Conservation (phyloP, 768 basidiomycete genomes). For the Trametes meyenii region DNA sequence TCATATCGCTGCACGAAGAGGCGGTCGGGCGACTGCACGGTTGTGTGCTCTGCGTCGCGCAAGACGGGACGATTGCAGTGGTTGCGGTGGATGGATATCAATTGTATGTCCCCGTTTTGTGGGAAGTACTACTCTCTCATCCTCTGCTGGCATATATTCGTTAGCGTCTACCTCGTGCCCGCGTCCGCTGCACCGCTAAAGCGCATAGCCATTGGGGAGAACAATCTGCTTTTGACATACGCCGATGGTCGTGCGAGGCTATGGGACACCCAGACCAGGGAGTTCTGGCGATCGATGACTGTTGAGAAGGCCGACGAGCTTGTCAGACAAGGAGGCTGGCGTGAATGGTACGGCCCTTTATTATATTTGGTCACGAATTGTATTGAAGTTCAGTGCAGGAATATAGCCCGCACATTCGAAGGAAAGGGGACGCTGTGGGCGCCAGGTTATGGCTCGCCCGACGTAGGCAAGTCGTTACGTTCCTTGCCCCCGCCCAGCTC, state of each 20-base stretch:
- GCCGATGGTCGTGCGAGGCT: conserved; percentile 74
- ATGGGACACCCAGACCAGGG: conserved; percentile 84
- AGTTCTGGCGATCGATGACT: conserved; percentile 84
- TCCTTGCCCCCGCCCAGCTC: not conserved
- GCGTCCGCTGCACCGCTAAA: conserved; percentile 72
- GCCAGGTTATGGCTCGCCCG: conserved; percentile 6
- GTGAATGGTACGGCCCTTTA: conserved; percentile 53
- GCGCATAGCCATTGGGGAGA: conserved; percentile 63
- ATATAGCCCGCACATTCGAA: not conserved
- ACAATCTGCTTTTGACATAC: conserved; percentile 78
- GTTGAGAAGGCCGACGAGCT: conserved; percentile 77
- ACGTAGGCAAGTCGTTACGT: conserved; percentile 26
- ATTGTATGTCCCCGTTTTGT: conserved; percentile 54
- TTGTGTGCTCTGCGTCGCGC: conserved; percentile 70
- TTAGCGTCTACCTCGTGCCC: conserved; percentile 80
- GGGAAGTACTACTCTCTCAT: not conserved
- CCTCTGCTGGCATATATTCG: not conserved
- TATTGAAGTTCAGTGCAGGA: not conserved
- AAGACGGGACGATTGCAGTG: conserved; percentile 84
- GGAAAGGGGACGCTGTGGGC: not conserved
- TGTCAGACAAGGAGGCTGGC: conserved; percentile 73
- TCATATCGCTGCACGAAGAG: conserved; percentile 58
- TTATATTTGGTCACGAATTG: not conserved
- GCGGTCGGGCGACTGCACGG: conserved; percentile 60
- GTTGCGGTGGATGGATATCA: conserved; percentile 74